Base-by-base conservation (phyloP, 140 eudicot species). In the Ambrosia hybrid region DNA sequence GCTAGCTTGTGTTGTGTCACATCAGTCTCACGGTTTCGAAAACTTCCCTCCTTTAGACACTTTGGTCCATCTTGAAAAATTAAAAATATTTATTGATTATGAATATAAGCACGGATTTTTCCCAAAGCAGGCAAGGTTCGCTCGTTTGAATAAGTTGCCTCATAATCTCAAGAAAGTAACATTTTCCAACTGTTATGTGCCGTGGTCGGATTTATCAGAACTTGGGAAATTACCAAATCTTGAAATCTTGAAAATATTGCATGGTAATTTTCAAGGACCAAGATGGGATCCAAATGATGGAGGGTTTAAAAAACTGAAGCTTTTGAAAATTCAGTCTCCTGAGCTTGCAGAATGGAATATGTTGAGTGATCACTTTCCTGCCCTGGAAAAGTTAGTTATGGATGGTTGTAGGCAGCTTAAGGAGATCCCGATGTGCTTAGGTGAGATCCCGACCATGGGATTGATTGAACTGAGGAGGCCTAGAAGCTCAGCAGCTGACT, bases 311-410 rank as follows among this genome's bases (percentile, higher is more conserved):
- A 70, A 70, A 70, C 74, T 55, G 3, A 70, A 70, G 74, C 39
- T 17, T 46, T 70, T 70, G 53, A 38, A 70, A 55, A 36, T 70
- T 34, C 37, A 55, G 53, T 70, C 65, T 53, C 52, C 65, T 37
- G 74, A 70, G 38, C 74, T 70, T 38, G 65, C 11, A 37, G 65
- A 45, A 26, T 80, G 81, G 84, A 65, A 49, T 14, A 71, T 65
- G 38, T 71, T 10, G 21, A 77, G 68, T 38, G 74, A 75, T 15
- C 76, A 69, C 16, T 80, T 80, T 56, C 84, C 77, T 10, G 41
- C 16, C 1, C 74, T 80, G 63, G 65, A 70, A 67, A 68, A 61
- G 16, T 51, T 80, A 15, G 57, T 53, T 39, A 69, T 80, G 69
- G 39, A 30, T 10, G 37, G 41, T 33, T 80, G 84, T 70, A 6